Evolutionary conservation across 306 rosid species (phyloP).

Genomic region (Casuarina cunninghamiana): DNA sequence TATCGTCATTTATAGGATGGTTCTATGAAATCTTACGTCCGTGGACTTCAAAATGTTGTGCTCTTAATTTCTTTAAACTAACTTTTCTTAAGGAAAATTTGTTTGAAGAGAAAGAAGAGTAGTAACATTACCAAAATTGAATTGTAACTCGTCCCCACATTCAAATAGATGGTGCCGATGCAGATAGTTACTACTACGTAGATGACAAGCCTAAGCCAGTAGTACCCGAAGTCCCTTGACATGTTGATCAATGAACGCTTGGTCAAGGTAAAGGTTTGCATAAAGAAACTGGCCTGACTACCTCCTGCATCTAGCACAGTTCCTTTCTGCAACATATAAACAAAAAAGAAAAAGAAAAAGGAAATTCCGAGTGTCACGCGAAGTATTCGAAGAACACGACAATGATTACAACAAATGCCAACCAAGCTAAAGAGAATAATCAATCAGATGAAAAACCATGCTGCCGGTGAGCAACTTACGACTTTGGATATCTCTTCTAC

Average conservation of each 20-base stretch:
- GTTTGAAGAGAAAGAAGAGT: neutral
- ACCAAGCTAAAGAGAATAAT: neutral
- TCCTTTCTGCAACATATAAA: constrained; percentile 64
- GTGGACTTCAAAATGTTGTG: neutral
- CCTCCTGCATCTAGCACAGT: constrained; percentile 91
- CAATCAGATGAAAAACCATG: neutral
- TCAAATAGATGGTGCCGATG: constrained; percentile 83
- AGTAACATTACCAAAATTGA: constrained; percentile 73
- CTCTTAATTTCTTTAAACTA: neutral
- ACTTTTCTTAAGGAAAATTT: too few relatives aligned
- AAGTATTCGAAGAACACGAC: neutral
- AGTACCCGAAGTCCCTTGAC: constrained; percentile 98
- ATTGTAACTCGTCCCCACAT: constrained; percentile 81
- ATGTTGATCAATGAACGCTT: constrained; percentile 89
- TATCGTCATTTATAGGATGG: neutral
- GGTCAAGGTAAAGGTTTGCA: constrained; percentile 75
- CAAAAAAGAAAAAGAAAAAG: neutral
- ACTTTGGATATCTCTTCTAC: constrained; percentile 83
- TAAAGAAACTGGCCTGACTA: constrained; percentile 91
- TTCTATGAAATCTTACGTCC: neutral
- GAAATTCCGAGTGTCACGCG: neutral
- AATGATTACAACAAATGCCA: constrained; percentile 7
- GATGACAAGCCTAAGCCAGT: constrained; percentile 97
- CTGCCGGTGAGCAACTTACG: constrained; percentile 47
- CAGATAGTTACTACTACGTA: constrained; percentile 86